Conservation (phyloP, 352 stramenopile genomes). For the Phytopythium litorale region DNA sequence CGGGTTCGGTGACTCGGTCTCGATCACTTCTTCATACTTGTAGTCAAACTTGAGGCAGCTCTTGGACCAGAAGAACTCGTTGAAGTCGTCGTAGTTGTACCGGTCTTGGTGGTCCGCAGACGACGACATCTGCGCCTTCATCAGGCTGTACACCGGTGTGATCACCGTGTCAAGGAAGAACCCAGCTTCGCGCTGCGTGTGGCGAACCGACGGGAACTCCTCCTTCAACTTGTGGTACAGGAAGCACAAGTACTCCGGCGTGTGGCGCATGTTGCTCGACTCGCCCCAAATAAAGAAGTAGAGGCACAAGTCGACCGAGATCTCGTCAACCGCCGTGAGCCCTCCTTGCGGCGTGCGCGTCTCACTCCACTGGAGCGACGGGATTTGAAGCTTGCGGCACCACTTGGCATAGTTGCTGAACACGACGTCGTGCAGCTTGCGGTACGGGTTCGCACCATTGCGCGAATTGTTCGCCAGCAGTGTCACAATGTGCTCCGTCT, state of each 20-base stretch:
- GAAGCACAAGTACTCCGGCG: conserved; percentile 98
- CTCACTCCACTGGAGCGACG: conserved; percentile 67
- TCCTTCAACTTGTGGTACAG: conserved; percentile 96
- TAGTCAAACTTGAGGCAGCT: conserved; percentile 94
- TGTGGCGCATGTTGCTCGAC: conserved; percentile 96
- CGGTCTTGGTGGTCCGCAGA: conserved; percentile 93
- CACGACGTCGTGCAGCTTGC: conserved; percentile 75
- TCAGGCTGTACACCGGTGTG: conserved; percentile 92
- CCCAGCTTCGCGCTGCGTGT: conserved; percentile 85
- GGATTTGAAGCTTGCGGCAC: conserved; percentile 82
- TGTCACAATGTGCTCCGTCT: conserved; percentile 97
- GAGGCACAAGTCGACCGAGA: conserved; percentile 85
- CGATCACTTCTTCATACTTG: conserved; percentile 83
- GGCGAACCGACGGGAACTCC: conserved; percentile 68
- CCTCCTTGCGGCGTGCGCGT: conserved; percentile 65
- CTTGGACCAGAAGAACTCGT: conserved; percentile 99
- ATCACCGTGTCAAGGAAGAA: conserved; percentile 98
- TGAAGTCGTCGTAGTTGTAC: conserved; percentile 99
- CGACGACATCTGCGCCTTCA: conserved; percentile 85
- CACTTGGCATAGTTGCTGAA: conserved; percentile 90
- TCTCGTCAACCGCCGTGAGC: conserved; percentile 86
- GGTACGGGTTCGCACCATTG: conserved; percentile 74
- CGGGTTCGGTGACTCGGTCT: conserved; percentile 63
- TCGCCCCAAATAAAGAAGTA: conserved; percentile 99
- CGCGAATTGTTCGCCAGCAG: conserved; percentile 92